Evolutionary conservation across 75 land plant genomes (phyloP).

Genomic region (Isoetes taiwanensis): DNA sequence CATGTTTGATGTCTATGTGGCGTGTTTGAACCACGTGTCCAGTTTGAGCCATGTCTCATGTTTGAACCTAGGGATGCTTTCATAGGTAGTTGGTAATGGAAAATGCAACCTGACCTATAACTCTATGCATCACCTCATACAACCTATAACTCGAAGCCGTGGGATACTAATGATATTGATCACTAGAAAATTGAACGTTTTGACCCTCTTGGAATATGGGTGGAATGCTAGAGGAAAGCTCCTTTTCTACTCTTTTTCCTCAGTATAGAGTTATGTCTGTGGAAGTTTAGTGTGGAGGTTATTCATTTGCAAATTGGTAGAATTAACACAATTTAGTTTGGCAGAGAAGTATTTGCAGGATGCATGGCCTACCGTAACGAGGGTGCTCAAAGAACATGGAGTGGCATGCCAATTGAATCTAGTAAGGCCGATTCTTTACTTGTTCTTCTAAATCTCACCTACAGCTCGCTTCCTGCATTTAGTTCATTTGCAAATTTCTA

Average conservation of each 20-base stretch:
- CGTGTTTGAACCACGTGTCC: too few relatives aligned
- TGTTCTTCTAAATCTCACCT: too few relatives aligned
- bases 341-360: conserved; percentile 91
- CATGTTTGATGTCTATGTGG: too few relatives aligned
- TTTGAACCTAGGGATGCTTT: too few relatives aligned
- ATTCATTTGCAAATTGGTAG: conserved; percentile 6
- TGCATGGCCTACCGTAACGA: conserved; percentile 60
- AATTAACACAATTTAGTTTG: not conserved
- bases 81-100: too few relatives aligned
- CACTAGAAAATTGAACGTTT: conserved; percentile 85
- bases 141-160: conserved; percentile 93
- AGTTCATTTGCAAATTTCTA: too few relatives aligned
- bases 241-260: conserved; percentile 79
- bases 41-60: too few relatives aligned
- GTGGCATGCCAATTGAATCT: conserved; percentile 58
- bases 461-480: too few relatives aligned
- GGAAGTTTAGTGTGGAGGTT: not conserved
- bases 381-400: conserved; percentile 60
- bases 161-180: conserved; percentile 79
- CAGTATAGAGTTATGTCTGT: conserved; percentile 61
- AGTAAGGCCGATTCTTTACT: too few relatives aligned
- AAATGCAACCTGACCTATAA: too few relatives aligned
- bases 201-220: conserved; percentile 63
- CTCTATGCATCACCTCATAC: too few relatives aligned
- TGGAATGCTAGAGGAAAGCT: conserved; percentile 81